These are phyloP conservation scores for Mortierella sp. DNA, from an alignment of 371 early-diverging fungal genomes.

Conservation along the genomic window DNA sequence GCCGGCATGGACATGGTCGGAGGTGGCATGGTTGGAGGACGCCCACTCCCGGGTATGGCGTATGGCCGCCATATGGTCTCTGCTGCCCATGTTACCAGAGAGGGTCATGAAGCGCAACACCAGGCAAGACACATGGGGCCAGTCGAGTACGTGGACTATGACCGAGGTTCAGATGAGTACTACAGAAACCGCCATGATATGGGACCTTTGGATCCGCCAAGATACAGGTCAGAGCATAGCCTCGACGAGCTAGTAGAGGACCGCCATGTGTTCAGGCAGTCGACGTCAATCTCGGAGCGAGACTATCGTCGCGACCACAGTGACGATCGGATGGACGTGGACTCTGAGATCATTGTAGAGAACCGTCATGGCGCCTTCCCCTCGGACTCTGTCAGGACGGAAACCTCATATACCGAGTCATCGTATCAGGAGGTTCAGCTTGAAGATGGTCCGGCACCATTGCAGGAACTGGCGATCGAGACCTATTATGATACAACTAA, in stretches of 20 bases:
- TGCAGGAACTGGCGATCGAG: conserved; percentile 49
- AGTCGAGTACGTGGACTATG: neutral
- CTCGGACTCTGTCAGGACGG: conserved; percentile 24
- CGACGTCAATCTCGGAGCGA: neutral
- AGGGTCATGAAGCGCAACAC: neutral
- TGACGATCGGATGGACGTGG: conserved; percentile 17
- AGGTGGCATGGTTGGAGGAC: conserved; percentile 20
- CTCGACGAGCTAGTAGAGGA: neutral
- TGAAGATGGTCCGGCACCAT: conserved; percentile 5
- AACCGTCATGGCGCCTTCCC: conserved; percentile 15
- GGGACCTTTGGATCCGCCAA: neutral
- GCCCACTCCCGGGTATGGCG: conserved; percentile 21
- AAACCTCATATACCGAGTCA: neutral
- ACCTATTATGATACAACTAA: conserved; percentile 57
- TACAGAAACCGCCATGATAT: neutral
- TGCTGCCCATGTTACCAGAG: conserved; percentile 28
- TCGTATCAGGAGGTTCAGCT: conserved; percentile 28
- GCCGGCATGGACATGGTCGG: neutral
- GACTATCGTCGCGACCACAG: neutral
- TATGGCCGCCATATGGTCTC: conserved; percentile 28
- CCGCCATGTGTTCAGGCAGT: neutral
- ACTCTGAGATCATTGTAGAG: conserved; percentile 9
- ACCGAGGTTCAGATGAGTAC: neutral
- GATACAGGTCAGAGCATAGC: neutral
- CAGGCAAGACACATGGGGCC: neutral